Evolutionary conservation across 2,329 filamentous ascomycete species (phyloP), one percentile per base, ranked within the genome.

Genomic region (Talaromyces funiculosus): DNA sequence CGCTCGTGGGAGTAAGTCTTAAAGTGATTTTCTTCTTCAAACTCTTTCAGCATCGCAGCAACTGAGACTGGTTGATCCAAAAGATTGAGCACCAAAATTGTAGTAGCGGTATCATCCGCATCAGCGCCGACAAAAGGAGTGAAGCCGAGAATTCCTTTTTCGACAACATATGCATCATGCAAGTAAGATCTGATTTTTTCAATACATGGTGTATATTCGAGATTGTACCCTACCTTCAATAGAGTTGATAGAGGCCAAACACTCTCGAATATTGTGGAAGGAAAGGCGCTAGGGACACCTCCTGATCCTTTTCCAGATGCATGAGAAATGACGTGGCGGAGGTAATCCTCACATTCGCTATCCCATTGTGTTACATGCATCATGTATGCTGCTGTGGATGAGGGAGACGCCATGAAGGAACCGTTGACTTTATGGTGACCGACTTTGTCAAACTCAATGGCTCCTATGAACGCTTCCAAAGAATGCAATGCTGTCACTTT

Each of bases 351-450:
- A 1, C 71, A 67, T 14, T 73, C 69, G 6, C 67, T 58, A 62
- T 75, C 70, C 74, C 74, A 76, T 2, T 51, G 20, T 1, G 65
- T 63, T 4, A 63, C 57, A 37, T 72, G 58, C 63, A 75, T 74
- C 7, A 76, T 58, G 59, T 73, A 75, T 24, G 72, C 75, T 0
- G 75, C 76, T 0, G 76, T 78, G 0, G 76, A 73, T 1, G 75
- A 73, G 7, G 77, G 76, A 0, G 75, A 77, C 2, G 65, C 73
- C 65, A 77, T 68, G 65, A 77, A 73, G 6, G 67, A 67, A 2
- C 73, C 74, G 47, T 67, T 61, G 10, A 65, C 61, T 55, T 65
- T 69, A 53, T 75, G 72, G 14, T 76, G 72, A 12, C 59, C 61
- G 6, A 78, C 63, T 45, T 65, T 68, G 53, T 74, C 65, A 59